Evolutionary conservation across 352 stramenopile genomes (phyloP), one percentile per base, ranked within the genome.

Genomic region (Globisporangium paddicum): DNA sequence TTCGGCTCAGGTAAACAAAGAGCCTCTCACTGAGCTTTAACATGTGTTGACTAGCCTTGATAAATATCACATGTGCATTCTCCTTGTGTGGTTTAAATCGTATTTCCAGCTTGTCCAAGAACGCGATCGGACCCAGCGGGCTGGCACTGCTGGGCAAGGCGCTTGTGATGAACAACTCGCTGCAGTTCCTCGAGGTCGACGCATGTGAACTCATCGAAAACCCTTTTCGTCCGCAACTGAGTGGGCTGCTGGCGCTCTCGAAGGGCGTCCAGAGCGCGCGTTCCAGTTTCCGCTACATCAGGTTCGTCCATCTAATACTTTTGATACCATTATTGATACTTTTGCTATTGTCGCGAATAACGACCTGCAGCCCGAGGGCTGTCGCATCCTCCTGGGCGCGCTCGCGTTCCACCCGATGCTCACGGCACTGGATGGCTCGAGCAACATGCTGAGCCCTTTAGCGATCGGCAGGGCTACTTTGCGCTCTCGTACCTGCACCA

Each of bases 121-220:
- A 86, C 55, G 40, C 48, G 0, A 53, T 90, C 44, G 78, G 76
- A 11, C 68, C 76, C 0, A 41, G 68, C 32, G 78, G 80, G 2
- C 75, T 67, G 16, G 34, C 50, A 19, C 19, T 82, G 9, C 60
- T 90, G 0, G 80, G 80, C 5, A 70, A 63, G 8, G 78, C 80
- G 7, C 63, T 90, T 14, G 50, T 87, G 46, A 87, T 75, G 23
- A 90, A 90, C 68, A 83, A 85, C 44, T 67, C 68, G 14, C 28
- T 90, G 16, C 70, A 89, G 18, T 68, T 82, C 25, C 61, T 90
- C n/a, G 70, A 86, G 32, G 55, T 90, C 6, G 69, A 81, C 21
- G 35, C 66, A 1, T 88, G 75, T 19, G 74, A 85, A 0, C 69
- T 89, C 38, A 58, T 75, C 16, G 76, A 78, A 0, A 89, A 66